Conservation (phyloP, 2,329 filamentous ascomycete species). For the Fusarium virguliforme region DNA sequence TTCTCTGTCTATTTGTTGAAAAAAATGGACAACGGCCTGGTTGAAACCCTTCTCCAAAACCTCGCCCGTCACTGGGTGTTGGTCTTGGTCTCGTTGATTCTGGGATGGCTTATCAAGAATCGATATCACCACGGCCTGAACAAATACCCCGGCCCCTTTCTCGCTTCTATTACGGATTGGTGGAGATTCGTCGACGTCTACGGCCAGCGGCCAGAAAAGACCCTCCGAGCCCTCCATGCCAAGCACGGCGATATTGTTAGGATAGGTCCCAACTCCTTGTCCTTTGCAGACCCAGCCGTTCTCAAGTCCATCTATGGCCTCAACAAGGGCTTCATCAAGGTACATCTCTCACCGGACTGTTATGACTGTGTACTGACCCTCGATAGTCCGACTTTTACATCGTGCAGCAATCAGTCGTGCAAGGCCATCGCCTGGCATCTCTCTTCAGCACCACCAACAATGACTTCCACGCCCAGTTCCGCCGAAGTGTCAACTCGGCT, state of each 20-base stretch:
- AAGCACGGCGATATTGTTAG: slow-evolving; percentile 83
- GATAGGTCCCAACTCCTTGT: slow-evolving; percentile 81
- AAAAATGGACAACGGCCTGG: slow-evolving; percentile 46
- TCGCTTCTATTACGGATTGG: slow-evolving; percentile 76
- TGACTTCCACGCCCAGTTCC: slow-evolving; percentile 81
- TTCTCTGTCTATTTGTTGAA: slow-evolving; percentile 22
- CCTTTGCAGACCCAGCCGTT: slow-evolving; percentile 81
- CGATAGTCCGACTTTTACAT: slow-evolving; percentile 83
- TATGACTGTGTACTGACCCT: slow-evolving; percentile 64
- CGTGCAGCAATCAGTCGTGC: slow-evolving; percentile 81
- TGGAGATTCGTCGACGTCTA: slow-evolving; percentile 83
- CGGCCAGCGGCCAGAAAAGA: slow-evolving; percentile 74
- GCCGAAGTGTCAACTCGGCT: slow-evolving; percentile 81
- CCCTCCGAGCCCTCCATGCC: slow-evolving; percentile 77
- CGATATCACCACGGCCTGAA: slow-evolving; percentile 71
- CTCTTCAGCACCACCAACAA: slow-evolving; percentile 85
- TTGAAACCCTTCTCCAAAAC: slow-evolving; percentile 38
- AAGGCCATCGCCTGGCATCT: slow-evolving; percentile 78
- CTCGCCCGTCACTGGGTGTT: slow-evolving; percentile 46
- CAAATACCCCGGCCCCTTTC: slow-evolving; percentile 79
- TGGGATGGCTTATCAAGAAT: slow-evolving; percentile 42
- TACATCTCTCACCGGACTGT: slow-evolving; percentile 56
- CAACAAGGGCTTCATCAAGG: slow-evolving; percentile 87
- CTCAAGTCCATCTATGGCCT: slow-evolving; percentile 85
- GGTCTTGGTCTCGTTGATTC: slow-evolving; percentile 19